phyloP scores from a whole-genome alignment of 225 moss, liverwort and hornwort genomes.

The Polytrichum formosum region DNA sequence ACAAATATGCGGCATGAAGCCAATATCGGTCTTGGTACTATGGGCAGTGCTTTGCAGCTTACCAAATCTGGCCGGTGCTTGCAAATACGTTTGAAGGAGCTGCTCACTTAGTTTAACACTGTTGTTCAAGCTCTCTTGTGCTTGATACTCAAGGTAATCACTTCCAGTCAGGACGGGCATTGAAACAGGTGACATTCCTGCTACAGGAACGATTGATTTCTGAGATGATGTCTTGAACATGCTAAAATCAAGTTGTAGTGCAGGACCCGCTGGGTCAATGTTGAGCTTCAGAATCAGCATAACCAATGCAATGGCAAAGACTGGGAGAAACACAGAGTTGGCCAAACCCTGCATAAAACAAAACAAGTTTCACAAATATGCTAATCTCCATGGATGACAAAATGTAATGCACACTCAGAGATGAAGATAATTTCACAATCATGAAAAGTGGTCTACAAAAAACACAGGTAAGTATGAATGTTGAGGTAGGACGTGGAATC shows the following conservation, averaged over 20 bases:
- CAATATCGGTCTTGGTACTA: neutral
- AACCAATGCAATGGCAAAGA: constrained; percentile 79
- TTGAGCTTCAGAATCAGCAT: constrained; percentile 94
- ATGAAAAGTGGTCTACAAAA: no score
- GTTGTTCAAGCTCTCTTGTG: constrained; percentile 32
- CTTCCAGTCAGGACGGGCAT: constrained; percentile 35
- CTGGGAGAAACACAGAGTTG: constrained; percentile 87
- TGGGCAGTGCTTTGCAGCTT: constrained; percentile 17
- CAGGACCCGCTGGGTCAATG: constrained; percentile 86
- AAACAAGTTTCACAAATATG: no score
- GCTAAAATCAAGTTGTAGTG: constrained; percentile 53
- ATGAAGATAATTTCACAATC: no score
- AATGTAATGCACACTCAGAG: no score
- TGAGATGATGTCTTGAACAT: constrained; percentile 58
- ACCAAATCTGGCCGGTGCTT: constrained; percentile 76
- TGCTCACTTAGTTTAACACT: constrained; percentile 81
- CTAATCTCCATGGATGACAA: no score
- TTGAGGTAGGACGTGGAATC: no score
- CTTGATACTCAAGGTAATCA: constrained; percentile 60
- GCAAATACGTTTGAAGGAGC: constrained; percentile 59
- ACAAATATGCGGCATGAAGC: neutral
- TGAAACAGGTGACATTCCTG: constrained; percentile 39
- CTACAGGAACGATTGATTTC: constrained; percentile 56
- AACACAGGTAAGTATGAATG: no score
- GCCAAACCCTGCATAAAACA: constrained; percentile 63